phyloP scores from a whole-genome alignment of 345 rosid genomes.

The Acer campestre region DNA sequence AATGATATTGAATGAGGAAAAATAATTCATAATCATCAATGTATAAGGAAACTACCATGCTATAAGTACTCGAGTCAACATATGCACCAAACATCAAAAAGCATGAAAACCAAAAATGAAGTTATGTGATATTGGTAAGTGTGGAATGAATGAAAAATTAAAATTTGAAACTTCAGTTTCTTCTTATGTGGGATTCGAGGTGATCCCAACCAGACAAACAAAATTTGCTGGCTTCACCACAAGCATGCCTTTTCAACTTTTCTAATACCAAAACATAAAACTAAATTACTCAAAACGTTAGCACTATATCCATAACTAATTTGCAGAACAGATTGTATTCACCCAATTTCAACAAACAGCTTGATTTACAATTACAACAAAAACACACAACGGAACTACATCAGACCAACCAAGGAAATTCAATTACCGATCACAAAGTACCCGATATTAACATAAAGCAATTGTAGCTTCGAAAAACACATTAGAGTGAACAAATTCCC shows the following conservation, averaged over 20 bases:
- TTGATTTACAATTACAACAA: neutral
- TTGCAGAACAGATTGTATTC: neutral
- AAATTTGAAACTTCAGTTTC: neutral
- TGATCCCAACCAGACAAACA: neutral
- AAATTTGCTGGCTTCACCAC: neutral
- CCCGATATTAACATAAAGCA: too few species aligned
- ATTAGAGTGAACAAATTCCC: neutral
- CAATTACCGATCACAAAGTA: too few species aligned
- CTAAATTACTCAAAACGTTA: neutral
- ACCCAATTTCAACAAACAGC: neutral
- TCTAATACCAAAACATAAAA: neutral
- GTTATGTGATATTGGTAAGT: neutral
- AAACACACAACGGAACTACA: neutral
- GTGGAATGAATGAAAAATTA: too few species aligned
- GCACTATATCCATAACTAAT: neutral
- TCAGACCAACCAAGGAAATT: too few species aligned
- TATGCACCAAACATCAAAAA: neutral
- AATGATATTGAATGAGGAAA: constrained; percentile 5
- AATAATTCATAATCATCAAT: neutral
- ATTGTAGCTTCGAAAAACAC: neutral
- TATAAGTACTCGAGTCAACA: neutral
- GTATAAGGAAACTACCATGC: neutral
- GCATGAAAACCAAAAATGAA: neutral
- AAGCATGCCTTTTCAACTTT: neutral
- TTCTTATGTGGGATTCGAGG: neutral